phyloP scores from a whole-genome alignment of 1,284 basidiomycete genomes.

The Volvariella surrecta region DNA sequence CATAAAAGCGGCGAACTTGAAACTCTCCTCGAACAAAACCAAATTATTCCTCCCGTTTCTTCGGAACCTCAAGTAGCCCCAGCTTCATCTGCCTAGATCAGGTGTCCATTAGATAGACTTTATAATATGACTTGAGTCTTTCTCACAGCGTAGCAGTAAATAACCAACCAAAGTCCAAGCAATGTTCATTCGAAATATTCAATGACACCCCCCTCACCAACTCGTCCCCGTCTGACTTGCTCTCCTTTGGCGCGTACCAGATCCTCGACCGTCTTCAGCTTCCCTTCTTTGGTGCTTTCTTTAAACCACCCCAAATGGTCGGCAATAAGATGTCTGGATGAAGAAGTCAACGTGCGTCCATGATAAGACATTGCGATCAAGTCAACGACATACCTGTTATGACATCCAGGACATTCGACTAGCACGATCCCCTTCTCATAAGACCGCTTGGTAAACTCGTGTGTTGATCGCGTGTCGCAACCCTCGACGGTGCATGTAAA shows the following conservation, averaged over 20 bases:
- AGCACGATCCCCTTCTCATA: constrained; percentile 90
- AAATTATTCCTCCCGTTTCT: constrained; percentile 46
- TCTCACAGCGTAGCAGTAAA: no score
- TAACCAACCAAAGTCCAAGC: no score
- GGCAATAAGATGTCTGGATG: constrained; percentile 73
- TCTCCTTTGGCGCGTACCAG: constrained; percentile 74
- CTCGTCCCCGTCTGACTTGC: constrained; percentile 51
- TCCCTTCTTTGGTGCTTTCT: constrained; percentile 66
- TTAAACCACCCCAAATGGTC: constrained; percentile 94
- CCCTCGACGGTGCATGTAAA: constrained; percentile 82
- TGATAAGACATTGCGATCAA: not conserved
- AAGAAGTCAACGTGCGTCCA: constrained; percentile 1
- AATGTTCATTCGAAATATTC: constrained; percentile 22
- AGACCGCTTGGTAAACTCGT: constrained; percentile 79
- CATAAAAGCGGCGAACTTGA: constrained; percentile 95
- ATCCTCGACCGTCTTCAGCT: constrained; percentile 74
- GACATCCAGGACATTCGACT: constrained; percentile 87
- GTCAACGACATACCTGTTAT: constrained; percentile 58
- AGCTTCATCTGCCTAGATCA: not conserved
- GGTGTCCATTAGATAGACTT: no score
- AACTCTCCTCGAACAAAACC: constrained; percentile 67
- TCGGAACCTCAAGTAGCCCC: not conserved
- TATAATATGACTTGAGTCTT: no score
- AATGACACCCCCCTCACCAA: constrained; percentile 30
- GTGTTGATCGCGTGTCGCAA: constrained; percentile 80